phyloP scores from a whole-genome alignment of 441 rosid species.

The Gossypium gossypioides region DNA sequence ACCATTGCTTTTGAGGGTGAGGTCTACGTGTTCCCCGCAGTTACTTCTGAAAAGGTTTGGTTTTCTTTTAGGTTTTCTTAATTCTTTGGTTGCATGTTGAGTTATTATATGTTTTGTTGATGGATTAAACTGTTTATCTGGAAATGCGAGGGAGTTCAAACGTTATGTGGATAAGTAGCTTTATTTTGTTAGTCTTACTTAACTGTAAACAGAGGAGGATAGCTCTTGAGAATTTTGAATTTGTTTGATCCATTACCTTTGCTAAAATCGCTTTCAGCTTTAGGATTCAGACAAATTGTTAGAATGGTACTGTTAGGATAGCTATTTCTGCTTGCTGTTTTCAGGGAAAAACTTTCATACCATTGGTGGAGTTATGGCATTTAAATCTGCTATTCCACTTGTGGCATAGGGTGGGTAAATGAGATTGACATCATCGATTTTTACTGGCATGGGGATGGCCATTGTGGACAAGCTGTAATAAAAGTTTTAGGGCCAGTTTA shows the following conservation, averaged over 20 bases:
- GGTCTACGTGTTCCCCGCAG: slow-evolving; percentile 40
- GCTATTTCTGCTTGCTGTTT: not conserved
- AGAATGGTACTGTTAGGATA: too few species aligned
- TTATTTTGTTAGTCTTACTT: not conserved
- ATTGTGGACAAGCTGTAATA: not conserved
- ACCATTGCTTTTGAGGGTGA: slow-evolving; percentile 40
- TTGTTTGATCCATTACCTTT: not conserved
- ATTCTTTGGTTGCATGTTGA: not conserved
- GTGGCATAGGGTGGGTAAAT: not conserved
- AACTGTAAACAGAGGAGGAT: not conserved
- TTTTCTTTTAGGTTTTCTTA: not conserved
- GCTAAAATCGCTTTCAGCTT: not conserved
- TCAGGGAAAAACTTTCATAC: not conserved
- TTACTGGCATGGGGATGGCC: not conserved
- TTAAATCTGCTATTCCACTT: not conserved
- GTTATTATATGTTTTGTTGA: not conserved
- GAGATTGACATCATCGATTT: not conserved
- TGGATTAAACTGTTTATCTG: not conserved
- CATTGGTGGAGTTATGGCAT: not conserved
- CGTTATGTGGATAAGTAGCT: not conserved
- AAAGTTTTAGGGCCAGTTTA: not conserved
- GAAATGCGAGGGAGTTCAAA: not conserved
- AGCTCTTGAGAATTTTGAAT: not conserved
- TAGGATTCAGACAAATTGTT: not conserved
- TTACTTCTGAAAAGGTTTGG: slow-evolving; percentile 32